phyloP scores from a whole-genome alignment of 768 basidiomycete genomes.

The Pilatotrama ljubarskyi region DNA sequence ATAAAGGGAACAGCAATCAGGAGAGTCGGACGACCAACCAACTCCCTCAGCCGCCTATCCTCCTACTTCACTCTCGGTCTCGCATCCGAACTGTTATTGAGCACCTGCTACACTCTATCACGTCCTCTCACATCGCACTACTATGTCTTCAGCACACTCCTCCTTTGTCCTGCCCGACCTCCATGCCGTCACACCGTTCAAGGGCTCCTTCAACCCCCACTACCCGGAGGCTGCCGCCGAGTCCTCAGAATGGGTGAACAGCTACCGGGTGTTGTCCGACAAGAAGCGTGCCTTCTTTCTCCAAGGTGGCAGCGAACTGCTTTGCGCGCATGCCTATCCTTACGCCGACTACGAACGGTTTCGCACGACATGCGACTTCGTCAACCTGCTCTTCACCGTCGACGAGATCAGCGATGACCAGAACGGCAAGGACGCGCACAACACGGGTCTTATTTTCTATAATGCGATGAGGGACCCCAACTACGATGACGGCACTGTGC shows the following conservation, averaged over 20 bases:
- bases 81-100: neutral
- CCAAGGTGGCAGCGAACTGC: conserved; percentile 59
- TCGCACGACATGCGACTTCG: conserved; percentile 62
- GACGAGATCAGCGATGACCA: conserved; percentile 74
- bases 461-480: conserved; percentile 51
- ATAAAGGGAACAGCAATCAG: neutral
- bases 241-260: conserved; percentile 63
- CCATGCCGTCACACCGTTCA: conserved; percentile 44
- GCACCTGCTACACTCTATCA: neutral
- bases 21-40: neutral
- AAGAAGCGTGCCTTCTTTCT: conserved; percentile 65
- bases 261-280: conserved; percentile 57
- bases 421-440: conserved; percentile 52
- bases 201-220: conserved; percentile 55
- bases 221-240: conserved; percentile 56
- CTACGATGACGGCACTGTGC: conserved; percentile 56
- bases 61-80: neutral
- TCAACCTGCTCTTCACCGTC: conserved; percentile 64
- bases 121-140: neutral
- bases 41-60: neutral
- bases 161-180: conserved; percentile 58
- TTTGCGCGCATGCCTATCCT: conserved; percentile 61
- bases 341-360: conserved; percentile 59
- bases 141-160: neutral
- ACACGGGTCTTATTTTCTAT: conserved; percentile 53